Percentiles rank a stretch among this genome's conserved stretches.
These are phyloP conservation scores for Zygosaccharomyces pseudorouxii DNA, from an alignment of 805 yeast species.

Conservation along the genomic window DNA sequence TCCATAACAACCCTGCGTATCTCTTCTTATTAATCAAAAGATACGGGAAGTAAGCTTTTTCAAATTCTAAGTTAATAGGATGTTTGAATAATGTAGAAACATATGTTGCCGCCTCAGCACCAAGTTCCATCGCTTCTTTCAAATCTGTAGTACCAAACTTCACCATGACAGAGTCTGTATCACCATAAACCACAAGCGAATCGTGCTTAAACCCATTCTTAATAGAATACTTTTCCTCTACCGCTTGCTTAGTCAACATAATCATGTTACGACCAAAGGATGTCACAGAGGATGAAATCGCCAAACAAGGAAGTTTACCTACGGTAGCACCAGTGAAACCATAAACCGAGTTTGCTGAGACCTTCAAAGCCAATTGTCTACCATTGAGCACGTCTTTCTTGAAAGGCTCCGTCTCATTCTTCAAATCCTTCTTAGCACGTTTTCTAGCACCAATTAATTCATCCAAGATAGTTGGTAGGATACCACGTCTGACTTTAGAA, in stretches of 20 bases:
- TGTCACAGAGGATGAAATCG: constrained; percentile 92
- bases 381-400: constrained; percentile 92
- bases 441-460: constrained; percentile 91
- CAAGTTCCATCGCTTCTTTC: constrained; percentile 80
- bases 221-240: constrained; percentile 72
- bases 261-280: constrained; percentile 97
- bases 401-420: constrained; percentile 91
- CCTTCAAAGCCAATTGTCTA: constrained; percentile 91
- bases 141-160: constrained; percentile 84
- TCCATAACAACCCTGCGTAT: constrained; percentile 97
- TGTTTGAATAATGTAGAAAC: constrained; percentile 74
- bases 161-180: constrained; percentile 99
- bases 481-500: constrained; percentile 64
- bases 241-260: constrained; percentile 82
- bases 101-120: constrained; percentile 87
- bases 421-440: constrained; percentile 83
- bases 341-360: constrained; percentile 96
- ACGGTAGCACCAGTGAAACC: constrained; percentile 99
- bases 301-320: constrained; percentile 94
- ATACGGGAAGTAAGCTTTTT: constrained; percentile 93
- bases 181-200: constrained; percentile 93
- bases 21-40: constrained; percentile 90
- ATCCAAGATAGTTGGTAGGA: constrained; percentile 84
- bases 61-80: constrained; percentile 94
- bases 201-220: constrained; percentile 80